A percentile compares a stretch with the other conserved stretches of the same genome.
Conservation (phyloP, 2,329 filamentous ascomycete genomes). For the Onygenales sp. region DNA sequence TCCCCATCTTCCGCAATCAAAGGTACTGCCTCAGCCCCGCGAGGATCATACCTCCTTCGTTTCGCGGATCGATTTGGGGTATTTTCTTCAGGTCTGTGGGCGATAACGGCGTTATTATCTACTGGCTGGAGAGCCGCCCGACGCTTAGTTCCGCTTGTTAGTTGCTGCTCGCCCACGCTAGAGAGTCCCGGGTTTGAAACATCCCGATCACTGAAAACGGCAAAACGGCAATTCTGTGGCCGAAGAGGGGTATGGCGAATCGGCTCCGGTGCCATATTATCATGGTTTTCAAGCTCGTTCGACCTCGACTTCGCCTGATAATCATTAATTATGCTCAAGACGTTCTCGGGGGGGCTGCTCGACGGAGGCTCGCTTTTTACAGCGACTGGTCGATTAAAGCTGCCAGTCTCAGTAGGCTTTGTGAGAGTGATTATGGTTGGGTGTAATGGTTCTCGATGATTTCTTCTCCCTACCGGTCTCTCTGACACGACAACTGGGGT, state of each 20-base stretch:
- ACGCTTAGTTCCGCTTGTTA: constrained; percentile 5
- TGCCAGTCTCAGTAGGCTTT: constrained; percentile 2
- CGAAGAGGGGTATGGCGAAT: neutral
- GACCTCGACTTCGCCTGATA: neutral
- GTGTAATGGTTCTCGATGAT: neutral
- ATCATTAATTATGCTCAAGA: neutral
- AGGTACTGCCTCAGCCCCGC: constrained; percentile 29
- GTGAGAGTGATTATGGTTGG: neutral
- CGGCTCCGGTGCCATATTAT: neutral
- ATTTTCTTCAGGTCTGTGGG: constrained; percentile 6
- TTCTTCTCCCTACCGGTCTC: constrained; percentile 16
- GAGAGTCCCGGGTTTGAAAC: neutral
- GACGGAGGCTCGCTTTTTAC: constrained; percentile 29
- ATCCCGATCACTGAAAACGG: neutral
- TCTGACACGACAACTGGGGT: constrained; percentile 1
- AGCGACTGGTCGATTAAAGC: constrained; percentile 12
- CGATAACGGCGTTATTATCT: constrained; percentile 18
- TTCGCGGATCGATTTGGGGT: constrained; percentile 11
- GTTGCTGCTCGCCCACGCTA: neutral
- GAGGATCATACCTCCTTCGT: constrained; percentile 28
- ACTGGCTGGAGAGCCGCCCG: constrained; percentile 18
- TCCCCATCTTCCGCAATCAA: constrained; percentile 44
- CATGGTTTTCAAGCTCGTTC: neutral
- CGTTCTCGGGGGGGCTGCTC: constrained; percentile 22
- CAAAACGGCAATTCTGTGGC: neutral